Evolutionary conservation across 495 filamentous ascomycete genomes (phyloP), one percentile per base, ranked within the genome.

Genomic region (Tuber umbilicatum): DNA sequence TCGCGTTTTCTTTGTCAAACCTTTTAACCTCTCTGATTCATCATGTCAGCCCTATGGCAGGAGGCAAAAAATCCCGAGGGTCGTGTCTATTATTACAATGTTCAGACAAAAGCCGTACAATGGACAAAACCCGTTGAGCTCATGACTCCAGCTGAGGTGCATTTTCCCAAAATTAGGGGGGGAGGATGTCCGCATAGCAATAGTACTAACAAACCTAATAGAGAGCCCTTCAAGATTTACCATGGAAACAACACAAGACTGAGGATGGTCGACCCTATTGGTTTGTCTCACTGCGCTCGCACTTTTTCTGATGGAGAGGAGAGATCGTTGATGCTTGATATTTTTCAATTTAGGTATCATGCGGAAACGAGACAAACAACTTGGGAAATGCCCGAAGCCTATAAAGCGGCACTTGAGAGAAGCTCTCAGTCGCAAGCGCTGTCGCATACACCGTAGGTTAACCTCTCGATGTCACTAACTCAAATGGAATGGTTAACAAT

Each of bases 101-200:
- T 89, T 5, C 85, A 90, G 75, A 97, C 93, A 6, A 94, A 95
- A 81, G 90, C 86, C 43, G 97, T 94, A 42, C 91, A 94, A 89
- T 99, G 95, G 95, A 90, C 89, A 55, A 97, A 97, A 84, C 95
- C 95, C 31, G 87, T 89, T 76, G 96, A 94, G 60, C 83, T 97
- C 83, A 95, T 97, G 94, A 92, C 88, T 2, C 89, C 89, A 17
- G 90, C 91, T 39, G 94, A 97, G 89, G 94, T 97, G 84, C 31
- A 31, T 64, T 35, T 19, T 70, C 70, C 45, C 16, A 12, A 35
- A 19, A 35, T 64, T 64, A 64, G 4, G 14, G 7, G 14, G 27
- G 16, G 35, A 17, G 17, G 12, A 72, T 47, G 5, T 72, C 35
- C 35, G 47, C 39, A n/a, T 38, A 6, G 6, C 23, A 72, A 72